Conservation (phyloP, 371 early-diverging fungal genomes). For the Sporodiniella umbellata region DNA sequence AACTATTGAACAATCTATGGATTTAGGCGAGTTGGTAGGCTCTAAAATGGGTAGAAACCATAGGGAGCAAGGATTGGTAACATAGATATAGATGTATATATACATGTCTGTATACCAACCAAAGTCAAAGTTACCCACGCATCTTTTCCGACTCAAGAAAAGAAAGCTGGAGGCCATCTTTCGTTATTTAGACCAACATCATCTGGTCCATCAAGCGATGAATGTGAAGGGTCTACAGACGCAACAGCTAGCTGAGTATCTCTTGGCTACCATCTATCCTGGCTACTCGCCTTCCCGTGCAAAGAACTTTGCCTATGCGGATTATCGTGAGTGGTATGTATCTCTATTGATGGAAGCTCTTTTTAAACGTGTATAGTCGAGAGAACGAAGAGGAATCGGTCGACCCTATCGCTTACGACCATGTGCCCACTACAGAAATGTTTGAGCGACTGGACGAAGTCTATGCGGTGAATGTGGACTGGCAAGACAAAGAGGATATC, state of each 20-base stretch:
- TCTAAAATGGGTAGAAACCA: background rate
- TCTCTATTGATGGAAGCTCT: too few relatives aligned
- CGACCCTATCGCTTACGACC: constrained; percentile 20
- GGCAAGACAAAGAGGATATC: constrained; percentile 12
- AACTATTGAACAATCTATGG: constrained; percentile 14
- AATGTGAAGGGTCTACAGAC: constrained; percentile 11
- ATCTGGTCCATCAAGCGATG: constrained; percentile 15
- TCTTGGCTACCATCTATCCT: constrained; percentile 18
- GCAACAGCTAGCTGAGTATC: constrained; percentile 19
- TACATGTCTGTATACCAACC: background rate
- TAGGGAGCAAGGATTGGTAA: constrained; percentile 19
- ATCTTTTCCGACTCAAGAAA: constrained; percentile 20
- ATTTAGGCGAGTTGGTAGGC: constrained; percentile 16
- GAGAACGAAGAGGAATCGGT: constrained; percentile 8
- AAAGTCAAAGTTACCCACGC: constrained; percentile 13
- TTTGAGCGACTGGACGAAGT: constrained; percentile 21
- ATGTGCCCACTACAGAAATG: constrained; percentile 22
- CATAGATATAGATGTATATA: background rate
- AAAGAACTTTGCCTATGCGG: constrained; percentile 18
- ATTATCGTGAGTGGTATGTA: constrained; percentile 22
- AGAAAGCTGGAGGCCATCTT: constrained; percentile 17
- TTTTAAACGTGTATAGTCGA: constrained; percentile 13
- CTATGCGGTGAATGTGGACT: constrained; percentile 11
- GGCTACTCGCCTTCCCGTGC: constrained; percentile 21
- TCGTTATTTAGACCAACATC: constrained; percentile 6